Conservation (phyloP, 768 basidiomycete genomes). For the Ramaria rubella region DNA sequence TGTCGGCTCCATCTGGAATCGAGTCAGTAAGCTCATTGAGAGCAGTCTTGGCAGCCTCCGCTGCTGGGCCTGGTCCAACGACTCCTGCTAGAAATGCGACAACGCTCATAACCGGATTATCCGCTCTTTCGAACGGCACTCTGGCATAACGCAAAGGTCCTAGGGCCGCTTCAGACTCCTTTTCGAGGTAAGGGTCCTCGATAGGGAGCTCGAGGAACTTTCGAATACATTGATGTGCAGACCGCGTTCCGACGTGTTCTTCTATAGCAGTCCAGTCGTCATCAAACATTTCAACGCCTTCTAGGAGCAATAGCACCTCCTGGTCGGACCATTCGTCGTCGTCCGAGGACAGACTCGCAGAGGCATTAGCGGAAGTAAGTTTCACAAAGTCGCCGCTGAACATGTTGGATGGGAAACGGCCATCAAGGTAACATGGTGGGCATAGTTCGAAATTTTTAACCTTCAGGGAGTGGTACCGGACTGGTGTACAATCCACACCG, state of each 20-base stretch:
- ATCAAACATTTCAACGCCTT: conserved; percentile 96
- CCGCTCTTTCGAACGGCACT: conserved; percentile 88
- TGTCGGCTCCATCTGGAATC: conserved; percentile 32
- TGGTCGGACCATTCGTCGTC: conserved; percentile 85
- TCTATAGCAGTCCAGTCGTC: conserved; percentile 94
- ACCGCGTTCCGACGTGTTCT: conserved; percentile 87
- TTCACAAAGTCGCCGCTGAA: conserved; percentile 97
- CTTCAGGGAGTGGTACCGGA: conserved; percentile 90
- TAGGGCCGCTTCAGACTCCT: conserved; percentile 57
- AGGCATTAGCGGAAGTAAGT: conserved; percentile 40
- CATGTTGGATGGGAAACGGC: conserved; percentile 93
- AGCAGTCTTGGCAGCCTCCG: conserved; percentile 89
- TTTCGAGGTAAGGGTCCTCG: conserved; percentile 85
- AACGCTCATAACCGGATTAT: conserved; percentile 98
- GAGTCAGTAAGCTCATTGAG: conserved; percentile 73
- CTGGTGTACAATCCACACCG: conserved; percentile 82
- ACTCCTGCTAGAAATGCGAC: conserved; percentile 95
- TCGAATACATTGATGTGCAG: conserved; percentile 90
- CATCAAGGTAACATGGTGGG: conserved; percentile 88
- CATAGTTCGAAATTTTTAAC: conserved; percentile 90
- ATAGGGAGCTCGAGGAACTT: conserved; percentile 96
- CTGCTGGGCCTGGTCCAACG: conserved; percentile 83
- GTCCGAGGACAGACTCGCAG: conserved; percentile 13
- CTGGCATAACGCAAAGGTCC: conserved; percentile 69
- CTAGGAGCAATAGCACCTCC: conserved; percentile 82